phyloP scores from a whole-genome alignment of 176 grass and related monocot genomes.

The Triticum dicoccoides region DNA sequence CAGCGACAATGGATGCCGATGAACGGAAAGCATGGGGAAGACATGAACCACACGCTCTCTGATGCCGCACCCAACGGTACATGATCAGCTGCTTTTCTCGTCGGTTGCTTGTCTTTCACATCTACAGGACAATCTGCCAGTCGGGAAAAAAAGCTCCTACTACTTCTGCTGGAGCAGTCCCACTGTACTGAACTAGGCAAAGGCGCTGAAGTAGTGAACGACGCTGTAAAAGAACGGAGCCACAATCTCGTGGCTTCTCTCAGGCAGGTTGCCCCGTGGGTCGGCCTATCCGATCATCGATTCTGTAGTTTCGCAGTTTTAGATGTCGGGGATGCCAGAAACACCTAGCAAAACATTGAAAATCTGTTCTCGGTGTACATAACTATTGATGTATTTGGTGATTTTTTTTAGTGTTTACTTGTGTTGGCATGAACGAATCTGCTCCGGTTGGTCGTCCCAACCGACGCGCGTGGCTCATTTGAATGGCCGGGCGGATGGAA shows the following conservation, averaged over 20 bases:
- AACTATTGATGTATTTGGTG: conserved; percentile 3
- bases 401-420: background rate
- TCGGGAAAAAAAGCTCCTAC: background rate
- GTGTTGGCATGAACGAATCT: background rate
- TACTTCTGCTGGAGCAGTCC: background rate
- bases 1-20: conserved; percentile 64
- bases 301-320: background rate
- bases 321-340: background rate
- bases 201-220: background rate
- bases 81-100: conserved; percentile 26
- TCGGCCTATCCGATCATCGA: background rate
- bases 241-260: conserved; percentile 20
- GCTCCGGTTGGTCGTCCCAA: background rate
- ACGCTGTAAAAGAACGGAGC: background rate
- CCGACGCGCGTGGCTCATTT: background rate
- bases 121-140: conserved; percentile 8
- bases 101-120: conserved; percentile 12
- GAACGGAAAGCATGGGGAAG: conserved; percentile 75
- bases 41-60: conserved; percentile 40
- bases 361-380: conserved; percentile 17
- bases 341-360: background rate
- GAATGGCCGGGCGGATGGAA: background rate
- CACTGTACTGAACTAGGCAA: background rate
- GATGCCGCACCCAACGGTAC: conserved; percentile 45
- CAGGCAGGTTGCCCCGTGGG: background rate